These are phyloP conservation scores for Fusarium chaquense DNA, from an alignment of 2,329 filamentous ascomycete species.

Conservation along the genomic window DNA sequence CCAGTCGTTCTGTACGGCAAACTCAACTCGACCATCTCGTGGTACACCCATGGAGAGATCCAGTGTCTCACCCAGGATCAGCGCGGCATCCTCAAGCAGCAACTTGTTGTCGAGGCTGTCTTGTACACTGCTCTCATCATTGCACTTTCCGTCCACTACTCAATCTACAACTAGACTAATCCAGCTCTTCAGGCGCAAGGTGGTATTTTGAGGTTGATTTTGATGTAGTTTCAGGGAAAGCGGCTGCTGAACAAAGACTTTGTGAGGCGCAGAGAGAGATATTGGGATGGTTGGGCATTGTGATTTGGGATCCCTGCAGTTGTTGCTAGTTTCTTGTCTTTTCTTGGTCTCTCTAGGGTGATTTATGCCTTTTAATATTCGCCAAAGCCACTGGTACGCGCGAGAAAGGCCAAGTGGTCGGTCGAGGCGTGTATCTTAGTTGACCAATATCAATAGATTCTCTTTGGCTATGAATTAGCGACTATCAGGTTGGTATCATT, in stretches of 20 bases:
- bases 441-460: not conserved
- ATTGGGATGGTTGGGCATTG: not conserved
- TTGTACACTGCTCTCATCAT: conserved; percentile 51
- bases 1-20: conserved; percentile 59
- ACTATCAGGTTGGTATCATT: not conserved
- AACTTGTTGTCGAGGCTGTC: conserved; percentile 55
- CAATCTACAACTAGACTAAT: conserved; percentile 23
- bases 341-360: not conserved
- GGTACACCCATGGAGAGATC: conserved; percentile 62
- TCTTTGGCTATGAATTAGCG: not conserved
- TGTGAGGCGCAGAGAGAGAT: conserved; percentile 2
- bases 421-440: not conserved
- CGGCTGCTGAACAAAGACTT: not conserved
- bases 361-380: conserved; percentile 6
- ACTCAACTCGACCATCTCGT: conserved; percentile 61
- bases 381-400: not conserved
- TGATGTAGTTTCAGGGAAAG: conserved; percentile 1
- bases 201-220: conserved; percentile 16
- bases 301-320: conserved; percentile 1
- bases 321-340: not conserved
- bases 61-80: conserved; percentile 53
- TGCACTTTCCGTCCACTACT: conserved; percentile 50
- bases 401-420: not conserved
- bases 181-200: not conserved
- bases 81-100: conserved; percentile 49